These are phyloP conservation scores for Firmiana major DNA, from an alignment of 345 rosid species.

Conservation along the genomic window DNA sequence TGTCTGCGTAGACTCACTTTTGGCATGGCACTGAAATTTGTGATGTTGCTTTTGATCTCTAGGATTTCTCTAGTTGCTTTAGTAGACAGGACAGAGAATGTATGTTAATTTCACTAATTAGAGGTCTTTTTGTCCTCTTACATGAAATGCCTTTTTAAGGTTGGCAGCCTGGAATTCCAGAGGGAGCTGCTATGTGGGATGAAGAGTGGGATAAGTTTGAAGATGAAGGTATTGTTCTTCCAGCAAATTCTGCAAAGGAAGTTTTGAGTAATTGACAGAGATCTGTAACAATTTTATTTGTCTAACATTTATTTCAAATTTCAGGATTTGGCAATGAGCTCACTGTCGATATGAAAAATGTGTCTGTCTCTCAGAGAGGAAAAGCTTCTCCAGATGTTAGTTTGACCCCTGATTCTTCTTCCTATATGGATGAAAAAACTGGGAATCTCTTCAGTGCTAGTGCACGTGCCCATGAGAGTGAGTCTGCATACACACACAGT, in stretches of 20 bases:
- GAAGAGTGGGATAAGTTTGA: constrained; percentile 99
- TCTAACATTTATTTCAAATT: constrained; percentile 18
- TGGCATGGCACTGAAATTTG: neutral
- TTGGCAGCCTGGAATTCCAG: constrained; percentile 95
- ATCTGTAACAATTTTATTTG: constrained; percentile 15
- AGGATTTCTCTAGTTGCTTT: neutral
- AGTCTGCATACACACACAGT: constrained; percentile 58
- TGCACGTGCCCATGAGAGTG: constrained; percentile 53
- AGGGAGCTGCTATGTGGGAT: constrained; percentile 83
- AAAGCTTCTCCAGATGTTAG: constrained; percentile 46
- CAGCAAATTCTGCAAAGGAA: neutral
- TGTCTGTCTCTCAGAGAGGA: constrained; percentile 39
- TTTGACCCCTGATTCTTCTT: constrained; percentile 43
- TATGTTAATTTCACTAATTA: neutral
- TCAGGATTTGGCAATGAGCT: constrained; percentile 77
- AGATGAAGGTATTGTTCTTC: constrained; percentile 63
- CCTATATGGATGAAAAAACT: constrained; percentile 43
- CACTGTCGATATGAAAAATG: constrained; percentile 44
- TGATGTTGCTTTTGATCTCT: neutral
- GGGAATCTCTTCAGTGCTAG: constrained; percentile 38
- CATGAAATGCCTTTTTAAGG: constrained; percentile 42
- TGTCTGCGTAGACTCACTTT: neutral
- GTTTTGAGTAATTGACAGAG: constrained; percentile 2
- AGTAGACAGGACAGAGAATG: neutral
- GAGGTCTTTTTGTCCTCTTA: constrained; percentile 9